Evolutionary conservation across 176 grass and related monocot species (phyloP), one percentile per base, ranked within the genome.

Genomic region (Rhynchospora tenuis): DNA sequence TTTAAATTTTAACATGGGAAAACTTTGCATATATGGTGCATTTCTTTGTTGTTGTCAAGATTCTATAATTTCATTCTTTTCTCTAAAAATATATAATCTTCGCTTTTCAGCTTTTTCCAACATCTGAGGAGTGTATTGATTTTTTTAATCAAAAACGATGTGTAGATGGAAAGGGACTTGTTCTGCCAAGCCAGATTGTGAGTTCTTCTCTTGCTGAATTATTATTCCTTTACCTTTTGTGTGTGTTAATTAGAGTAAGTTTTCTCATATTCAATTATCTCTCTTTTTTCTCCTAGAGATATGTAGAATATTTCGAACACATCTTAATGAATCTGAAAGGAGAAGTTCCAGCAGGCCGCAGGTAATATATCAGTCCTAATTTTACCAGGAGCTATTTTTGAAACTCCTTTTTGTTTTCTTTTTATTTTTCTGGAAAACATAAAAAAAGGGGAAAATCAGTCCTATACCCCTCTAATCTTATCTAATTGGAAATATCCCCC

Each of bases 141-240:
- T 99, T 95, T 62, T 99, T 95, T 85, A 99, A 99, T 85, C 83
- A 92, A 83, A 99, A 99, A 90, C 91, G 97, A 93, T 99, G 97
- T 86, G 63, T 95, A 81, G 97, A 99, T 84, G 91, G 89, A 64
- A 99, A 93, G 59, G 97, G 97, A 47, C 93, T 99, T 93, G 92
- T 99, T 92, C 91, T 99, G 26, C 93, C 93, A 89, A 99, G 97
- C 87, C 93, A 99, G 72, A 99, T 99, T 89, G 97, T 99, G 59
- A 93, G 90, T n/a, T 71, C 78, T 87, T 77, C 74, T 91, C 14
- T 79, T 62, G 78, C 59, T 61, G 59, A 81, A 63, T 62, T 81
- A 45, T 44, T 81, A 17, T 81, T 63, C 63, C 20, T 81, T 28
- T 23, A 16, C 14, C 14, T 81, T 56, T 62, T 81, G n/a, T 5